Base-by-base conservation (phyloP, 305 asterid genomes). In the Petunia hybrid region DNA sequence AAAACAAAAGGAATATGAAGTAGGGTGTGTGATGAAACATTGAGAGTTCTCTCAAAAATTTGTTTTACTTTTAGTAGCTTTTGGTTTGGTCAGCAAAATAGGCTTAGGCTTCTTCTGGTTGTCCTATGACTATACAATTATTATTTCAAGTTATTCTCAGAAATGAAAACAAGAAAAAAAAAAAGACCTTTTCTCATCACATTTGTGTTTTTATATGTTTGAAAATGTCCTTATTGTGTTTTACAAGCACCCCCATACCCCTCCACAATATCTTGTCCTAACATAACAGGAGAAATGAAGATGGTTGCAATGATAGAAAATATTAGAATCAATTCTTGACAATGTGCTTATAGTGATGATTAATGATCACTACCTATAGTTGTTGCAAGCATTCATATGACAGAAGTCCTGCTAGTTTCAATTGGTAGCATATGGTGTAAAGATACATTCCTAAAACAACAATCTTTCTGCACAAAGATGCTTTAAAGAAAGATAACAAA, bases 61-160 rank as follows among this genome's bases (percentile, higher is more conserved):
- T 16, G 76, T 67, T 64, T 63, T 79, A 77, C 61, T 83, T 63
- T 85, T 80, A 51, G 87, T 83, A 84, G 85, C 83, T 77, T 46
- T 84, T 84, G 87, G 87, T 76, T 85, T 80, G 82, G 85, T 81
- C 62, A 70, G 81, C 76, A 68, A 35, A 40, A 65, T 63, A 76
- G 80, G 73, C 59, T 61, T 86, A 76, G 88, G 85, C 57, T 83
- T 83, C 84, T 83, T 80, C 74, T 82, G 87, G 80, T 81, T 80
- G 84, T 82, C 60, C 36, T 78, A 82, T 82, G 83, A 82, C 79
- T 81, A 41, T 67, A 48, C 12, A 67, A 48, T 62, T 61, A 41
- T 39, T 61, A 35, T 76, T 81, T 84, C 31, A 65, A 86, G 92
- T 83, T 86, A 77, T 87, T 83, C 80, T 84, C 57, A 48, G 31